Conservation (phyloP, 345 rosid species). For the Tarenaya hassleriana region DNA sequence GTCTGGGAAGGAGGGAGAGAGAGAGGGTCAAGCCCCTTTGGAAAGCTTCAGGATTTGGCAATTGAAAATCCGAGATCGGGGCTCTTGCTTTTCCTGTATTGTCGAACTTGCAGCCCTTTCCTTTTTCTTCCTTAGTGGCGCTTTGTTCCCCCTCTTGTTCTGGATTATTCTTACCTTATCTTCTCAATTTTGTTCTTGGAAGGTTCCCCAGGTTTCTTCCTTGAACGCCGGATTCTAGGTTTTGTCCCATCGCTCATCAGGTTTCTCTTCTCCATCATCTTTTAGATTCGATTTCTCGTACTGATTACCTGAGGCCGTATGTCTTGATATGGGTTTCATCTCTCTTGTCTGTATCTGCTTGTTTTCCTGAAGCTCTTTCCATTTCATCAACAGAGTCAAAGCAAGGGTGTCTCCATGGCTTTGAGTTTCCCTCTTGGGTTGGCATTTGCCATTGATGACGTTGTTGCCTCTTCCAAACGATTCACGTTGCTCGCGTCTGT, state of each 20-base stretch:
- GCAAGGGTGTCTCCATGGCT: conserved; percentile 22
- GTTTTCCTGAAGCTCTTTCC: conserved; percentile 10
- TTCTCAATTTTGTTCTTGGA: not conserved
- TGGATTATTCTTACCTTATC: not conserved
- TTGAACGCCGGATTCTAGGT: conserved; percentile 18
- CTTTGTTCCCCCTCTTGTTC: not conserved
- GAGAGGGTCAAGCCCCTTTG: not conserved
- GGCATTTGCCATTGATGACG: conserved; percentile 12
- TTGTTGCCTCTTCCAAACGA: conserved; percentile 23
- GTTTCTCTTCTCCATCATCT: no score
- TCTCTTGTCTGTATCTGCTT: not conserved
- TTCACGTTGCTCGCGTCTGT: conserved; percentile 31
- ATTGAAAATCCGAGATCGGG: conserved; percentile 11
- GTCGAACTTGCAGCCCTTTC: not conserved
- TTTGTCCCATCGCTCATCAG: conserved; percentile 1
- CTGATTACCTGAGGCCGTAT: conserved; percentile 9
- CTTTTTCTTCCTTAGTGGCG: no score
- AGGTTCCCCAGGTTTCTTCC: conserved; percentile 11
- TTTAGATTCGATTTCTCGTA: conserved; percentile 1
- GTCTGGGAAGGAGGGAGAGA: not conserved
- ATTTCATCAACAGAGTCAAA: not conserved
- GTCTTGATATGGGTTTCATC: conserved; percentile 3
- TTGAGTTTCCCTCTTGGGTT: conserved; percentile 13
- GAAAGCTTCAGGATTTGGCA: conserved; percentile 7
- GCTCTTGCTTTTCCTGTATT: conserved; percentile 9